These are phyloP conservation scores for Camellia sinensis DNA, from an alignment of 148 eudicot genomes.

Conservation along the genomic window DNA sequence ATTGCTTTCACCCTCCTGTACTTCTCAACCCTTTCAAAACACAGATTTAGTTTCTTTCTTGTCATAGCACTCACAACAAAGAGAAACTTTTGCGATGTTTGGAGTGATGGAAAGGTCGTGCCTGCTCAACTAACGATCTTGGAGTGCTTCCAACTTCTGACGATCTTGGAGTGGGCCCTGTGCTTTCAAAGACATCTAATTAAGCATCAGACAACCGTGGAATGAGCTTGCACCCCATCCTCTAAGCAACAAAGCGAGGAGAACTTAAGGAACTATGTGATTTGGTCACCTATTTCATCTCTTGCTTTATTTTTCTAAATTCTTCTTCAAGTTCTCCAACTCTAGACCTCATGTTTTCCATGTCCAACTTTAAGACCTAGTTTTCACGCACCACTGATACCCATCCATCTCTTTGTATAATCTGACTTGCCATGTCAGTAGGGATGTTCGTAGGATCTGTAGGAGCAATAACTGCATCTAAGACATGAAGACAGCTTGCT, in stretches of 20 bases:
- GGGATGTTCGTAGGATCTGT: conserved; percentile 28
- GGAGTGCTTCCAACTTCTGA: conserved; percentile 28
- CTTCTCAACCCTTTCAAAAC: neutral
- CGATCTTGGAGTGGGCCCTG: conserved; percentile 50
- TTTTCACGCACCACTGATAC: conserved; percentile 69
- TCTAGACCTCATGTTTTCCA: conserved; percentile 77
- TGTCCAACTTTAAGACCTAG: conserved; percentile 59
- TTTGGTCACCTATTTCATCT: conserved; percentile 67
- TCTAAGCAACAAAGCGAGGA: conserved; percentile 45
- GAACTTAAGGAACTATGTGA: conserved; percentile 59
- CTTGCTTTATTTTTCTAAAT: conserved; percentile 64
- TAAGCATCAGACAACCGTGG: conserved; percentile 53
- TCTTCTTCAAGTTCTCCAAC: conserved; percentile 86
- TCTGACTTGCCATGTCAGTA: conserved; percentile 35
- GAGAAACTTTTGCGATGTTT: conserved; percentile 62
- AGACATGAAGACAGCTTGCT: conserved; percentile 56
- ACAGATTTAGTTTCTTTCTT: neutral
- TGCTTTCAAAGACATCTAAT: conserved; percentile 42
- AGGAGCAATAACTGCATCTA: conserved; percentile 45
- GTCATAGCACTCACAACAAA: conserved; percentile 25
- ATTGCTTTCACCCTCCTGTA: neutral
- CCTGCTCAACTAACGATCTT: conserved; percentile 50
- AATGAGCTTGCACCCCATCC: conserved; percentile 54
- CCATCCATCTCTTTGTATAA: conserved; percentile 73
- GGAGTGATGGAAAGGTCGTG: conserved; percentile 34